These are phyloP conservation scores for Neopestalotiopsis sp. DNA, from an alignment of 2,329 filamentous ascomycete genomes.

Conservation along the genomic window DNA sequence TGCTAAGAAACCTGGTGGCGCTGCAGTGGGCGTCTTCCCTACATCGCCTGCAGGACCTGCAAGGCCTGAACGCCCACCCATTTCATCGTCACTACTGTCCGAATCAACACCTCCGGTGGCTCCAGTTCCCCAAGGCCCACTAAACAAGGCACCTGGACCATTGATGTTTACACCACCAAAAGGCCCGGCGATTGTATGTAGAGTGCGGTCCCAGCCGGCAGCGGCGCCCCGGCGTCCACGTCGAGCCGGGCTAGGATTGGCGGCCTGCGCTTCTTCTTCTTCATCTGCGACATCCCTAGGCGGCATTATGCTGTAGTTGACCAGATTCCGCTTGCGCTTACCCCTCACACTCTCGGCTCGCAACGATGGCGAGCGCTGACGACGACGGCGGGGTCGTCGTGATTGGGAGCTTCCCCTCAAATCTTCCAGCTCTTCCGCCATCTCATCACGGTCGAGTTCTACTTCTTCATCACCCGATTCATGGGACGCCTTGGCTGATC, in stretches of 20 bases:
- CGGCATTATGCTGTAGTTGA: slow-evolving; percentile 87
- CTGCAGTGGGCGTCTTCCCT: slow-evolving; percentile 63
- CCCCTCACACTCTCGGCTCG: slow-evolving; percentile 58
- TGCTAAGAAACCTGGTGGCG: slow-evolving; percentile 50
- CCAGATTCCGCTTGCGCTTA: slow-evolving; percentile 65
- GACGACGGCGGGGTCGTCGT: slow-evolving; percentile 54
- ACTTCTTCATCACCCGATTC: slow-evolving; percentile 61
- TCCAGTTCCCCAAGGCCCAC: slow-evolving; percentile 75
- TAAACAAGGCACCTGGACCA: slow-evolving; percentile 73
- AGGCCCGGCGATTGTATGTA: slow-evolving; percentile 90
- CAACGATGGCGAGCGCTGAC: slow-evolving; percentile 47
- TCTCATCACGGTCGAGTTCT: slow-evolving; percentile 66
- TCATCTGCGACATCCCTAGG: slow-evolving; percentile 71
- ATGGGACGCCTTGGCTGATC: slow-evolving; percentile 54
- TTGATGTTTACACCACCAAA: slow-evolving; percentile 78
- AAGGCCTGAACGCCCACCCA: slow-evolving; percentile 64
- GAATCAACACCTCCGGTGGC: slow-evolving; percentile 79
- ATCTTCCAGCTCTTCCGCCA: slow-evolving; percentile 70
- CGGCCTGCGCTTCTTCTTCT: slow-evolving; percentile 77
- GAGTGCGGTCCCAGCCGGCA: slow-evolving; percentile 73
- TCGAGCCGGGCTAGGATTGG: slow-evolving; percentile 71
- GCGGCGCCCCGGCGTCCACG: slow-evolving; percentile 68
- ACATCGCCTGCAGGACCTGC: slow-evolving; percentile 57
- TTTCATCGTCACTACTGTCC: slow-evolving; percentile 96
- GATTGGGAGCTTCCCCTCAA: slow-evolving; percentile 60